Conservation (phyloP, 2,329 filamentous ascomycete species). For the Stylonectria norvegica region DNA sequence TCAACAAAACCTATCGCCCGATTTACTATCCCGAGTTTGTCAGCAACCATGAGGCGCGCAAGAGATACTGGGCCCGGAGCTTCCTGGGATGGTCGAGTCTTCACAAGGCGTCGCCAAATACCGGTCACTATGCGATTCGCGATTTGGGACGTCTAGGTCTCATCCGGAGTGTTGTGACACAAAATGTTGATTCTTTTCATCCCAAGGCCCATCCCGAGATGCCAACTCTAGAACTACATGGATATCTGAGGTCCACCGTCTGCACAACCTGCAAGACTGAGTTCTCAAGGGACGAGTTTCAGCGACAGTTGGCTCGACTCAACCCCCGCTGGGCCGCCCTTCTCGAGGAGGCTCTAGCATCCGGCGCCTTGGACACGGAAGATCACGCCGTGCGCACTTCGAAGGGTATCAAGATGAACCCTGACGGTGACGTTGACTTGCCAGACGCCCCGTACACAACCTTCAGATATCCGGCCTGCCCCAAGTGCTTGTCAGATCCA, state of each 20-base stretch:
- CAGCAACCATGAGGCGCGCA: slow-evolving; percentile 74
- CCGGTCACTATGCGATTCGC: slow-evolving; percentile 72
- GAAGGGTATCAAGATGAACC: slow-evolving; percentile 77
- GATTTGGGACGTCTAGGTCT: slow-evolving; percentile 69
- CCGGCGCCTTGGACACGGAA: slow-evolving; percentile 74
- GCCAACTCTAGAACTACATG: slow-evolving; percentile 82
- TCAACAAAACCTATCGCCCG: slow-evolving; percentile 85
- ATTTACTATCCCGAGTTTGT: slow-evolving; percentile 94
- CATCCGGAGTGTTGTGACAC: slow-evolving; percentile 77
- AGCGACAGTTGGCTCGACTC: slow-evolving; percentile 68
- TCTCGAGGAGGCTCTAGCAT: slow-evolving; percentile 65
- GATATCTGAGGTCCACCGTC: slow-evolving; percentile 76
- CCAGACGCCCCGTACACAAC: slow-evolving; percentile 83
- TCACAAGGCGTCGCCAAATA: slow-evolving; percentile 74
- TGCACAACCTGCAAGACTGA: slow-evolving; percentile 76
- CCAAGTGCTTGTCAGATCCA: slow-evolving; percentile 67
- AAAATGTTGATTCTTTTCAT: slow-evolving; percentile 98
- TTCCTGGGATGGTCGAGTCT: slow-evolving; percentile 90
- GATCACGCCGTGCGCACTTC: slow-evolving; percentile 63
- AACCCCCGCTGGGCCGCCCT: slow-evolving; percentile 87
- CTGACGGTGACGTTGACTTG: slow-evolving; percentile 91
- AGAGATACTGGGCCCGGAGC: slow-evolving; percentile 93
- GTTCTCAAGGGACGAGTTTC: slow-evolving; percentile 70
- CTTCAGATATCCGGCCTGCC: slow-evolving; percentile 89
- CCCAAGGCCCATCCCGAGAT: slow-evolving; percentile 68